phyloP scores from a whole-genome alignment of 2,329 filamentous ascomycete species.

The Xylariaceae sp. region DNA sequence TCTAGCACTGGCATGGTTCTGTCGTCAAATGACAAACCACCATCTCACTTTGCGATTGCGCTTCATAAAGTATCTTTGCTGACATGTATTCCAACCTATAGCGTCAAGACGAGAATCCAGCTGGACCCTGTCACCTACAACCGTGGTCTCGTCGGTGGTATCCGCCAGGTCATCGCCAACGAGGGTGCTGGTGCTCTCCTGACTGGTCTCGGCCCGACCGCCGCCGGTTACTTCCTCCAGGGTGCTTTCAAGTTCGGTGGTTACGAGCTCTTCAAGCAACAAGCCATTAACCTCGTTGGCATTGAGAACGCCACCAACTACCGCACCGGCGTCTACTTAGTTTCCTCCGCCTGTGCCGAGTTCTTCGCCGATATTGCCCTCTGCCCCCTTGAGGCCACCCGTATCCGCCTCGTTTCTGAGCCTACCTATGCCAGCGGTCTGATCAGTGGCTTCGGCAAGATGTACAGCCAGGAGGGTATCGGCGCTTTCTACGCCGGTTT shows the following conservation, averaged over 20 bases:
- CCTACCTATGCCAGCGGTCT: slow-evolving; percentile 67
- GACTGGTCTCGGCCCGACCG: slow-evolving; percentile 69
- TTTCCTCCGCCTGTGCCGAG: slow-evolving; percentile 49
- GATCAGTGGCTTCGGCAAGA: slow-evolving; percentile 64
- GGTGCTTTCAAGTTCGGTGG: slow-evolving; percentile 78
- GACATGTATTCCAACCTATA: slow-evolving; percentile 32
- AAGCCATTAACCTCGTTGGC: slow-evolving; percentile 65
- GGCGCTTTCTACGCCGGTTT: slow-evolving; percentile 75
- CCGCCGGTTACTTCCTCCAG: slow-evolving; percentile 75
- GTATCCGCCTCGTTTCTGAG: slow-evolving; percentile 73
- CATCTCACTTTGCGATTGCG: too few relatives aligned
- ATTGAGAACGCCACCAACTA: slow-evolving; percentile 62
- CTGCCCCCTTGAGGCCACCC: slow-evolving; percentile 73
- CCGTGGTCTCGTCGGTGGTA: slow-evolving; percentile 67
- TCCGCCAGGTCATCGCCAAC: slow-evolving; percentile 65
- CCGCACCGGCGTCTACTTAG: slow-evolving; percentile 65
- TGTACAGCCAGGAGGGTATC: slow-evolving; percentile 64
- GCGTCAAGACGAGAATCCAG: slow-evolving; percentile 78
- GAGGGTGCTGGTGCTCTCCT: slow-evolving; percentile 70
- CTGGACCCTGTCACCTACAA: slow-evolving; percentile 73
- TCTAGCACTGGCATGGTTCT: neutral
- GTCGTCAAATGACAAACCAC: slow-evolving; percentile 1
- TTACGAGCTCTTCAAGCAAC: slow-evolving; percentile 81
- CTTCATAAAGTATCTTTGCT: too few relatives aligned
- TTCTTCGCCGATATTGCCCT: slow-evolving; percentile 63